Base-by-base conservation (phyloP, 75 land plant species). In the Azolla pinnata region DNA sequence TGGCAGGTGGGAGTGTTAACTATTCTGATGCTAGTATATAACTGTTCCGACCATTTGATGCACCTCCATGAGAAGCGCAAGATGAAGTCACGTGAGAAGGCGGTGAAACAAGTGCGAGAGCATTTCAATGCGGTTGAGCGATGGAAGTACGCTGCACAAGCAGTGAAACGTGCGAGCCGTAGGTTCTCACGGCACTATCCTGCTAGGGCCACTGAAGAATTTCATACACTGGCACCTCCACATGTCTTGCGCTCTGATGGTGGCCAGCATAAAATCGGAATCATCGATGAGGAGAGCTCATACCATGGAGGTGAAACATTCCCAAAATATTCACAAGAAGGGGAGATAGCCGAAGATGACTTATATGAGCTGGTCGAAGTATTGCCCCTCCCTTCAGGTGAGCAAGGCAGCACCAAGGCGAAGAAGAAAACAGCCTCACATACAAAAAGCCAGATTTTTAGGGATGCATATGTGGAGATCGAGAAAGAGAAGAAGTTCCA, bases 401-500 rank as follows among this genome's bases (percentile, higher is more conserved):
- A 32, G 1, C 24, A 7, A 2, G 26, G 24, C 5, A 7, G 21
- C 12, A n/a, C 35, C 7, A 31, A 2, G n/a, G 24, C 35, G 7
- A 57, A 19, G 34, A 33, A 57, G n/a, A 20, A 4, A 18, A 3
- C 3, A 57, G 2, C 20, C 23, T 14, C 42, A n/a, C 32, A 33
- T 9, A 35, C 59, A 18, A 35, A 17, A 10, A 83, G 85, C 57
- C 89, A 84, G 55, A 80, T 82, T 31, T 84, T 84, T 55, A 81
- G 78, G 48, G 88, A 91, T 74, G 97, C 97, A 19, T 91, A 87
- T 73, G 82, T 84, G 29, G 85, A 87, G 56, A 76, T 91, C 23
- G 97, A 91, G 69, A 81, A 82, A 61, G 97, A 91, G 67, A 84
- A 89, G 59, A 82, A 79, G 2, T 52, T 51, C 29, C 76, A 82